phyloP scores from a whole-genome alignment of 2,329 filamentous ascomycete species.

The Fusarium miscanthi region DNA sequence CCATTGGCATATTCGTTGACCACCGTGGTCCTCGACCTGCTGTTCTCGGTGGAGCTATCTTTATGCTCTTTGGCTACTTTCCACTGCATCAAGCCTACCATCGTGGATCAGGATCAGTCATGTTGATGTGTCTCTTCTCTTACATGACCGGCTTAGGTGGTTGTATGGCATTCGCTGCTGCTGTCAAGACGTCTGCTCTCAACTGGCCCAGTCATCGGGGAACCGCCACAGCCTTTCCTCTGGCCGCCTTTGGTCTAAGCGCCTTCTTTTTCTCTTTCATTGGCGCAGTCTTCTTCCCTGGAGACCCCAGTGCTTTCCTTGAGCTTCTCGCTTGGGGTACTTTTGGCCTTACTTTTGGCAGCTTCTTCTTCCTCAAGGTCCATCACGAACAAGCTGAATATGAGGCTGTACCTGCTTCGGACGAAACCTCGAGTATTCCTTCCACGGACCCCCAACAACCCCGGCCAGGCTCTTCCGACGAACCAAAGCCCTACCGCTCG shows the following conservation, averaged over 20 bases:
- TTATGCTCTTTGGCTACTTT: constrained; percentile 84
- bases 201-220: constrained; percentile 94
- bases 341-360: constrained; percentile 76
- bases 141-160: constrained; percentile 89
- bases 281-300: constrained; percentile 81
- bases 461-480: constrained; percentile 56
- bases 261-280: constrained; percentile 95
- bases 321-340: constrained; percentile 84
- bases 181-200: constrained; percentile 86
- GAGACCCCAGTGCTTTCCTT: constrained; percentile 84
- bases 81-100: constrained; percentile 85
- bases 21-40: constrained; percentile 81
- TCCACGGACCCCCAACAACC: constrained; percentile 50
- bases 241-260: constrained; percentile 93
- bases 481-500: constrained; percentile 53
- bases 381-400: constrained; percentile 69
- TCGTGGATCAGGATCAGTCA: constrained; percentile 68
- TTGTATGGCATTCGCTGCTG: constrained; percentile 88
- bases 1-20: constrained; percentile 89
- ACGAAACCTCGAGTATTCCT: constrained; percentile 26
- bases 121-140: constrained; percentile 80
- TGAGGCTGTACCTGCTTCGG: constrained; percentile 61
- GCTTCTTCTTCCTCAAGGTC: constrained; percentile 87
- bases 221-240: constrained; percentile 91
- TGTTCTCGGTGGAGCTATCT: constrained; percentile 77